phyloP scores from a whole-genome alignment of 331 rosid species.

The Malus hybrid region DNA sequence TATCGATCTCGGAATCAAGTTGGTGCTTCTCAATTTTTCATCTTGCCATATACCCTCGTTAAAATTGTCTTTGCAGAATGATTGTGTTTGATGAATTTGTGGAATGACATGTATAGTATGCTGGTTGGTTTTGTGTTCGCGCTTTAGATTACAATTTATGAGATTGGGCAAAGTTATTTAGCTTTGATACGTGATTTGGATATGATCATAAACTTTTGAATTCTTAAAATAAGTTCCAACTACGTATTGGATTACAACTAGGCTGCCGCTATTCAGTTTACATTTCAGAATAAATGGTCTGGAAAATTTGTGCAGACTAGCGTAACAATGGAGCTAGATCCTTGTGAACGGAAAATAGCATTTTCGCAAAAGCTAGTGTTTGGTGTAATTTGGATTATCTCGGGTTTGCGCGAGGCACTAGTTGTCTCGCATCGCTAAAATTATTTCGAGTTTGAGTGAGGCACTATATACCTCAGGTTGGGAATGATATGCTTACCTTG shows the following conservation, averaged over 20 bases:
- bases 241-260: background rate
- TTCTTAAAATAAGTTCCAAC: background rate
- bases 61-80: background rate
- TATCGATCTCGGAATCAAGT: conserved; percentile 83
- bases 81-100: background rate
- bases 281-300: background rate
- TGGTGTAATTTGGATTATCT: background rate
- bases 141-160: background rate
- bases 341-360: background rate
- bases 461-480: too few species aligned
- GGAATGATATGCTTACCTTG: too few species aligned
- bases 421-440: too few species aligned
- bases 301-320: background rate
- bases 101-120: background rate
- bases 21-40: conserved; percentile 5
- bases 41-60: background rate
- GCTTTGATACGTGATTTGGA: background rate
- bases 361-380: background rate
- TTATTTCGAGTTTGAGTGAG: too few species aligned
- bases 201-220: background rate
- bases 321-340: background rate
- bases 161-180: background rate
- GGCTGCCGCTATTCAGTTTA: background rate
- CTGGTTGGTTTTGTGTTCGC: background rate
- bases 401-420: too few species aligned